These are phyloP conservation scores for Stagonosporopsis rhizophila DNA, from an alignment of 2,329 filamentous ascomycete species.

Conservation along the genomic window DNA sequence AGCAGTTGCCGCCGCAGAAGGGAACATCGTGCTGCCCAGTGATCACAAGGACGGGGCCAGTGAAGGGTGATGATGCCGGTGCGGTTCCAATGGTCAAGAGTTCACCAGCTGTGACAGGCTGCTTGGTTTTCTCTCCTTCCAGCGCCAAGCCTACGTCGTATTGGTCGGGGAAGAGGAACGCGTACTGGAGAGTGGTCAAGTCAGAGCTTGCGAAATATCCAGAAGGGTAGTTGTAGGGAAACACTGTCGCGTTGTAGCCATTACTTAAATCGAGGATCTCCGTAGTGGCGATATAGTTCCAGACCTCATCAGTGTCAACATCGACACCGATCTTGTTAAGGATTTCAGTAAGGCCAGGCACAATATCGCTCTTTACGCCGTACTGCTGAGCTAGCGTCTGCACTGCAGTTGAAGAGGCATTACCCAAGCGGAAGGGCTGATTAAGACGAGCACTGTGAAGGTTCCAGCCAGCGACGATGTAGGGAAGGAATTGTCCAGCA, in stretches of 20 bases:
- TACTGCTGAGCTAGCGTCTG: constrained; percentile 19
- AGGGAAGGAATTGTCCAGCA: constrained; percentile 53
- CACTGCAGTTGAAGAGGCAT: constrained; percentile 26
- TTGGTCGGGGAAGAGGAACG: constrained; percentile 57
- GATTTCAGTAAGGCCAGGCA: constrained; percentile 27
- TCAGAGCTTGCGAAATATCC: constrained; percentile 63
- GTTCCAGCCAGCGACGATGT: constrained; percentile 57
- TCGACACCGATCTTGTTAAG: constrained; percentile 25
- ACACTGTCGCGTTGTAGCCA: constrained; percentile 38
- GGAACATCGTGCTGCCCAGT: constrained; percentile 61
- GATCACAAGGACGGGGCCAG: constrained; percentile 65
- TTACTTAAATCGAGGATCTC: constrained; percentile 41
- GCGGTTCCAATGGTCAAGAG: constrained; percentile 61
- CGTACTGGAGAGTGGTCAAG: constrained; percentile 59
- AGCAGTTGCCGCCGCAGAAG: constrained; percentile 70
- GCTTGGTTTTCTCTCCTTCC: constrained; percentile 56
- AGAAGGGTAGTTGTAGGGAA: constrained; percentile 43
- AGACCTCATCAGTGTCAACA: constrained; percentile 29
- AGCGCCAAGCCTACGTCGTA: constrained; percentile 64
- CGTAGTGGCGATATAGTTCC: constrained; percentile 39
- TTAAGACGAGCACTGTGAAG: constrained; percentile 56
- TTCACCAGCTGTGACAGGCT: constrained; percentile 66
- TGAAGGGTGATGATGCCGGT: constrained; percentile 50
- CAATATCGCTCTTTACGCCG: constrained; percentile 20
- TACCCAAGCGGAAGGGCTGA: constrained; percentile 52